phyloP scores from a whole-genome alignment of 225 moss, liverwort and hornwort genomes.

The Polytrichum formosum region DNA sequence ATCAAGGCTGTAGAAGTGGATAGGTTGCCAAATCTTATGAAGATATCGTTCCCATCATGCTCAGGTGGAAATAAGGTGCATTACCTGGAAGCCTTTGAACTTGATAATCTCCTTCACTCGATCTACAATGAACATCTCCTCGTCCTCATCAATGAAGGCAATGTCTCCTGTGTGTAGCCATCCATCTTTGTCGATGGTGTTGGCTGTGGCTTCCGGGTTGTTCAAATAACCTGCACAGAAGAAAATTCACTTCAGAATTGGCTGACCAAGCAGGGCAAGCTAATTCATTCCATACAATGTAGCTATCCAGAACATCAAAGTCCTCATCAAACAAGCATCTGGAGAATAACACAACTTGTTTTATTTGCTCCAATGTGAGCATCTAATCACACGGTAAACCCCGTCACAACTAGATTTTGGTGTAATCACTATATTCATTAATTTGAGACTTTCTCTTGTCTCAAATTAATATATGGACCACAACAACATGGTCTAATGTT shows the following conservation, averaged over 20 bases:
- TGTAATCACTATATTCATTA: too few relatives aligned
- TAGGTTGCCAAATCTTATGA: neutral
- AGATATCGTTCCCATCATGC: too few relatives aligned
- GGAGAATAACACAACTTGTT: too few relatives aligned
- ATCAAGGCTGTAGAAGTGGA: neutral
- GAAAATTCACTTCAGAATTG: neutral
- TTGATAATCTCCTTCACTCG: slow-evolving; percentile 98
- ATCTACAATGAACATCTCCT: slow-evolving; percentile 92
- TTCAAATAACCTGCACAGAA: slow-evolving; percentile 68
- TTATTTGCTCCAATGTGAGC: too few relatives aligned
- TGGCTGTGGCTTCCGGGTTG: slow-evolving; percentile 58
- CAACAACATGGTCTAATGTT: too few relatives aligned
- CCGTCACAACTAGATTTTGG: too few relatives aligned
- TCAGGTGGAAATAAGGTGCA: too few relatives aligned
- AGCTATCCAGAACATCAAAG: neutral
- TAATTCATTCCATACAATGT: neutral
- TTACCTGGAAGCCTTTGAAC: slow-evolving; percentile 87
- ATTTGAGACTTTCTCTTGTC: too few relatives aligned
- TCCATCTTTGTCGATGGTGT: slow-evolving; percentile 74
- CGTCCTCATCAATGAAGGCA: slow-evolving; percentile 71
- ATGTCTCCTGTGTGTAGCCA: slow-evolving; percentile 91
- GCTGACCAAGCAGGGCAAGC: neutral
- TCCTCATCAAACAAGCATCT: too few relatives aligned
- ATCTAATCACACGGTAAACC: too few relatives aligned
- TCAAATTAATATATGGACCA: too few relatives aligned